phyloP scores from a whole-genome alignment of 306 rosid species.

The Cucumis melo region DNA sequence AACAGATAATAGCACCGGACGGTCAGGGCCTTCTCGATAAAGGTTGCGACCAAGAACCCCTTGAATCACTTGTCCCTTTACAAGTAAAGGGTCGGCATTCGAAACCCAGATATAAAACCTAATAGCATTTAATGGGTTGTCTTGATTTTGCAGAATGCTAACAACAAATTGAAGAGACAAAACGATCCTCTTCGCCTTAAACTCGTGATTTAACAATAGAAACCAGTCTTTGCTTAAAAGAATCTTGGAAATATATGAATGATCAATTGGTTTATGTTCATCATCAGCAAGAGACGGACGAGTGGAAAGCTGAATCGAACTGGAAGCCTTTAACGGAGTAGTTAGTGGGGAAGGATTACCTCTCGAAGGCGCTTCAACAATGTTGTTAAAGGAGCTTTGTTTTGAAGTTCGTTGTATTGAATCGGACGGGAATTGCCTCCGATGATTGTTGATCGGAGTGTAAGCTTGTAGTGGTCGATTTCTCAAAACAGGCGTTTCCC shows the following conservation, averaged over 20 bases:
- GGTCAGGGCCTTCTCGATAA: conserved; percentile 44
- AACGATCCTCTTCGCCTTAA: conserved; percentile 18
- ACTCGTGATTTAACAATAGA: conserved; percentile 41
- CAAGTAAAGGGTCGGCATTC: conserved; percentile 22
- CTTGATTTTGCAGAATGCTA: conserved; percentile 47
- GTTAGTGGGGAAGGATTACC: conserved; percentile 21
- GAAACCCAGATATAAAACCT: conserved; percentile 69
- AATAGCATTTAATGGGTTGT: conserved; percentile 36
- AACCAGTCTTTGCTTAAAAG: conserved; percentile 57
- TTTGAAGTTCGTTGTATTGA: not conserved
- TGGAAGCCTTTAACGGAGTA: conserved; percentile 5
- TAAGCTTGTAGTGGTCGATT: conserved; percentile 18
- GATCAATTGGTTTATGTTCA: conserved; percentile 22
- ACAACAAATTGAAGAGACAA: conserved; percentile 37
- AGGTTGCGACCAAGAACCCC: conserved; percentile 28
- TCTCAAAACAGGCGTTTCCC: conserved; percentile 24
- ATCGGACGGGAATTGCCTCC: conserved; percentile 3
- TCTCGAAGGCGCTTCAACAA: conserved; percentile 6
- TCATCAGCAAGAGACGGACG: not conserved
- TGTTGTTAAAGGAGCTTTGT: not conserved
- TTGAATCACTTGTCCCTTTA: conserved; percentile 28
- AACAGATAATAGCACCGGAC: conserved; percentile 51
- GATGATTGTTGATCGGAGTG: not conserved
- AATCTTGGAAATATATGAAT: conserved; percentile 31
- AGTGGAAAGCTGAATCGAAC: conserved; percentile 4